Conservation (phyloP, 2,329 filamentous ascomycete species). For the Arthrinium puccinioides region DNA sequence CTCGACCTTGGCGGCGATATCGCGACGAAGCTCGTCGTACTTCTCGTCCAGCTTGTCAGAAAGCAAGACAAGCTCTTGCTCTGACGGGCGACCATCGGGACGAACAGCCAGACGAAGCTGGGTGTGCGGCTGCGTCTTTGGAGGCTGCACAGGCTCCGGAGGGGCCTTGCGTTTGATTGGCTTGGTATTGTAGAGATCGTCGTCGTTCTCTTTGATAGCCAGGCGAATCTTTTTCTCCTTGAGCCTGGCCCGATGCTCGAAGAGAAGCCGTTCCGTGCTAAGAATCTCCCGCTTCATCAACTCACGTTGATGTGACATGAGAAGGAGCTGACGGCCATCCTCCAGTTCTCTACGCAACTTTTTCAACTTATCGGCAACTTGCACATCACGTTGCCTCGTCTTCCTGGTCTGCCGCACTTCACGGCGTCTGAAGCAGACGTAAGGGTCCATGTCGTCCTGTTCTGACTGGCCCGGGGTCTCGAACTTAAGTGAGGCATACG, state of each 20-base stretch:
- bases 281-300: conserved; percentile 71
- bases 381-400: conserved; percentile 86
- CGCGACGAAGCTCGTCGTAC: conserved; percentile 70
- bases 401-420: conserved; percentile 93
- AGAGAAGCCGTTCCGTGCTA: conserved; percentile 67
- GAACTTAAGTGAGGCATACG: conserved; percentile 81
- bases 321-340: conserved; percentile 73
- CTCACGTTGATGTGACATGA: conserved; percentile 74
- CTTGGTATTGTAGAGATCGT: conserved; percentile 89
- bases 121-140: conserved; percentile 49
- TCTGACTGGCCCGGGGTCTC: conserved; percentile 74
- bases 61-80: conserved; percentile 67
- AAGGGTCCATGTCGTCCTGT: conserved; percentile 91
- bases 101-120: conserved; percentile 65
- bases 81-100: conserved; percentile 62
- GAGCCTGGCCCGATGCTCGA: conserved; percentile 72
- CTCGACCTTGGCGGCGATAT: conserved; percentile 79
- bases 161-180: conserved; percentile 57
- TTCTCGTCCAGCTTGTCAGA: conserved; percentile 74
- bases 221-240: conserved; percentile 86
- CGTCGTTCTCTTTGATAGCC: conserved; percentile 85
- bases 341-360: conserved; percentile 86
- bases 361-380: conserved; percentile 91
- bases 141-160: conserved; percentile 51
- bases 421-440: conserved; percentile 93